A percentile compares a stretch with the other conserved stretches of the same genome.
phyloP scores from a whole-genome alignment of 1,284 basidiomycete genomes.

The Microbotryum intermedium region DNA sequence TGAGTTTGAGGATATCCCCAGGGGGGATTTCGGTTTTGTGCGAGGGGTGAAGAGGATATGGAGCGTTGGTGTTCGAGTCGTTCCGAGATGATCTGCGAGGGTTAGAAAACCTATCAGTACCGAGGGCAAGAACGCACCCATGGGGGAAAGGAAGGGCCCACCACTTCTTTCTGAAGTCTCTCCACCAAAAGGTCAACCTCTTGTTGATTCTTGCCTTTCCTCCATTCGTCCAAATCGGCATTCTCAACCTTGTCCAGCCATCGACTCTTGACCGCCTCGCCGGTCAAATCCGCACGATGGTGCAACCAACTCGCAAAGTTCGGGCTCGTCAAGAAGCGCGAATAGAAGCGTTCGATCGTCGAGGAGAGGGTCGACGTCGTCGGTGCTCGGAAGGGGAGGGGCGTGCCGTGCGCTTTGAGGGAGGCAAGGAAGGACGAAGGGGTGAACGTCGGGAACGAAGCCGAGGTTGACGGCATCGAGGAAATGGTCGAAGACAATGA shows the following conservation, averaged over 20 bases:
- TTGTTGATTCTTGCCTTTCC: background rate
- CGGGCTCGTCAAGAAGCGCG: conserved; percentile 17
- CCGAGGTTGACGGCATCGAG: conserved; percentile 45
- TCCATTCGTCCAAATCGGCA: conserved; percentile 7
- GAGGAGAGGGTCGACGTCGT: conserved; percentile 7
- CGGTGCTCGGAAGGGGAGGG: conserved; percentile 32
- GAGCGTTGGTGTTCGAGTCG: background rate
- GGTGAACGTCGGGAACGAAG: conserved; percentile 56
- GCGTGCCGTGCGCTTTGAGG: conserved; percentile 61
- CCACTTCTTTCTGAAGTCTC: conserved; percentile 11
- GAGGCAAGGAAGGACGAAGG: conserved; percentile 68
- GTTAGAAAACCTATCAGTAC: background rate
- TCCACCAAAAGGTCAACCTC: conserved; percentile 15
- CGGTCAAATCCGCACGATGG: conserved; percentile 9
- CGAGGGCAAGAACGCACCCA: background rate
- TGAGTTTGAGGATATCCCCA: background rate
- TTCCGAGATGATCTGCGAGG: background rate
- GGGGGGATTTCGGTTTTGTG: background rate
- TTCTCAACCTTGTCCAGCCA: conserved; percentile 20
- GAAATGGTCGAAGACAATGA: conserved; percentile 42
- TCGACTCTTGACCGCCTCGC: conserved; percentile 17
- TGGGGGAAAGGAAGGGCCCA: background rate
- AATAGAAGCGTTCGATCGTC: conserved; percentile 26
- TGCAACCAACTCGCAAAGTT: conserved; percentile 22
- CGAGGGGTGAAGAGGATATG: background rate